Base-by-base conservation (phyloP, 495 filamentous ascomycete species). In the Diplogelasinospora grovesii region DNA sequence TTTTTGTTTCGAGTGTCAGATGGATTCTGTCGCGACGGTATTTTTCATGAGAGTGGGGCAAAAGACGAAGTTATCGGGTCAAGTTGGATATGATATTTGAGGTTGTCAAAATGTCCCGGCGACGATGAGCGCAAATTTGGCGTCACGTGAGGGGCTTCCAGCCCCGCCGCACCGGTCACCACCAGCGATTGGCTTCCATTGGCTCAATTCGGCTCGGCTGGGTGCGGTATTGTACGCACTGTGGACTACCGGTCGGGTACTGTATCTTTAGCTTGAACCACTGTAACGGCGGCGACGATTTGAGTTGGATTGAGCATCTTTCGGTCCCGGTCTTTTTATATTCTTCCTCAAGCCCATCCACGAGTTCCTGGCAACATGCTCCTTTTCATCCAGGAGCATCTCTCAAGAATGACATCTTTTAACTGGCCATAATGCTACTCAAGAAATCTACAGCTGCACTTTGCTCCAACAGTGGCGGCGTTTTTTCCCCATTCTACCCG, bases 391-490 rank as follows among this genome's bases (percentile, higher is more conserved):
- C 46, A 44, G 20, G 21, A 29, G 28, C n/a, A 10, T 18, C 8
- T 32, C 31, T 29, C n/a, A 33, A 65, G 25, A 33, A 68, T 66
- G 63, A 54, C 31, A 22, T 4, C 13, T 8, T 26, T 38, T 21
- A 27, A 4, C 28, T 31, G 15, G 9, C 26, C 37, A 56, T 22
- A 5, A 63, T 61, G 60, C 31, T 54, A 11, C 41, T 60, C 34
- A 64, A 50, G 33, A 64, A 60, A 44, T 48, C 60, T 30, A 39
- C 54, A 21, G 22, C 48, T 27, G 49, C 52, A 24, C 18, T 66
- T 8, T 61, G 32, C 43, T 51, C 55, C 33, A 41, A 43, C 53
- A 39, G 49, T 28, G 49, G 20, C 32, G 23, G 20, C 32, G 23
- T 41, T 26, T 27, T 51, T 13, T 36, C 49, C 20, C 32, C 50